Evolutionary conservation across 2,329 filamentous ascomycete species (phyloP).

Genomic region (Clonostachys byssicola): DNA sequence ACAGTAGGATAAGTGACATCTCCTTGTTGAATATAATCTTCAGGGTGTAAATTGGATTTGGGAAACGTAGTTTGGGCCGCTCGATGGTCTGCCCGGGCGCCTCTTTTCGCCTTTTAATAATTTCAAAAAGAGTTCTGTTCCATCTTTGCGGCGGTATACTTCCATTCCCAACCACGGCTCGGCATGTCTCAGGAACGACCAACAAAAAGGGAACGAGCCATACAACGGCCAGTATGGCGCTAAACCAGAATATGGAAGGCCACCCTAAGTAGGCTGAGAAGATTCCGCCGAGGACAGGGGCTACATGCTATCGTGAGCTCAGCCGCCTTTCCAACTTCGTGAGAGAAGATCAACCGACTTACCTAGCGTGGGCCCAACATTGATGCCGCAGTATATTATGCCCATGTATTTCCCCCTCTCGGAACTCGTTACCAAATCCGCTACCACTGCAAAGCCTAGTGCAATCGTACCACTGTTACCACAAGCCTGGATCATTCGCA

Average conservation of each 20-base stretch:
- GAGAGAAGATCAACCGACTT: too few relatives aligned
- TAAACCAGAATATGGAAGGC: constrained; percentile 68
- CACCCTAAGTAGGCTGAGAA: constrained; percentile 61
- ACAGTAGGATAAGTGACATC: constrained; percentile 46
- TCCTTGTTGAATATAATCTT: constrained; percentile 53
- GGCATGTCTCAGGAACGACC: constrained; percentile 55
- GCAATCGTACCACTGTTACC: constrained; percentile 69
- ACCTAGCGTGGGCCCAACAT: constrained; percentile 41
- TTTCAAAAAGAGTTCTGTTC: constrained; percentile 54
- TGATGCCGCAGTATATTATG: constrained; percentile 54
- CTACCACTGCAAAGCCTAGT: constrained; percentile 66
- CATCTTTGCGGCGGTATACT: constrained; percentile 51
- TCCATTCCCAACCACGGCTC: constrained; percentile 59
- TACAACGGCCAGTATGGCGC: constrained; percentile 46
- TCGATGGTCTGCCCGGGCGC: constrained; percentile 20
- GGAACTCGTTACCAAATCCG: constrained; percentile 64
- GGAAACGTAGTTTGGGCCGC: constrained; percentile 41
- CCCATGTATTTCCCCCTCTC: constrained; percentile 74
- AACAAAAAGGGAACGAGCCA: constrained; percentile 51
- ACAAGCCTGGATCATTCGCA: constrained; percentile 58
- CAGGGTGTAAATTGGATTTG: constrained; percentile 53
- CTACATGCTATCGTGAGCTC: constrained; percentile 16
- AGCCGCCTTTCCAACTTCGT: too few relatives aligned
- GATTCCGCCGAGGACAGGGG: constrained; percentile 61
- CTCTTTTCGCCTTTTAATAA: constrained; percentile 28